Base-by-base conservation (phyloP, 768 basidiomycete species). In the Lentinula edodes region DNA sequence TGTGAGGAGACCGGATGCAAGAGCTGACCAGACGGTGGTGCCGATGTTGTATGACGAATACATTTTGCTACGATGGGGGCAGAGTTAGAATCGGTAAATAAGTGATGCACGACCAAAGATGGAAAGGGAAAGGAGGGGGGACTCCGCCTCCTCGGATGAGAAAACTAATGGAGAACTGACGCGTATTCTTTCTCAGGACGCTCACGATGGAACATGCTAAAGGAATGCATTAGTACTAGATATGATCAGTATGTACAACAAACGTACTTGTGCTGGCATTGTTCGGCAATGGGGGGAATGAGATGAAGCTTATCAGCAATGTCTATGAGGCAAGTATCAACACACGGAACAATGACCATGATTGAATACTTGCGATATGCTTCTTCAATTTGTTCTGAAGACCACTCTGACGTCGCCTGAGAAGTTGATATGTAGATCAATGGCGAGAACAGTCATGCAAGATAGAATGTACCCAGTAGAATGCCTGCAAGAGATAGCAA, bases 161-260 rank as follows among this genome's bases (percentile, higher is more conserved):
- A 39, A 39, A 39, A 39, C 38, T 5, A 34, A 16, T 16, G 48
- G 38, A 51, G 46, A 50, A 48, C 80, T 64, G 65, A 86, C 82
- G 74, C 78, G 72, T 90, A 92, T 77, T 93, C 90, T 67, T 83
- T 83, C 76, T 94, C 92, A 16, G 90, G 86, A 15, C 87, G 80
- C 64, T 92, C 88, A 20, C 91, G 85, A 70, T 87, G 82, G 71
- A 93, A 82, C 83, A 91, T 85, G 68, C 85, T 89, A 71, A 60
- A 45, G 35, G 54, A 13, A 28, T 23, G 9, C 34, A 20, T 56
- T 5, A 42, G 57, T 60, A 35, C 35, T 16, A 23, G 8, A 12
- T 1, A 20, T n/a, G 13, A 20, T 20, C 8, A 32, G 8, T 5
- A 41, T 9, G 20, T 56, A 42, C 42, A 55, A 23, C 50, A 45